Percentiles rank a stretch among this genome's conserved stretches.
Conservation (phyloP, 1,139 yeast species). For the Saccharomycopsis phalli region DNA sequence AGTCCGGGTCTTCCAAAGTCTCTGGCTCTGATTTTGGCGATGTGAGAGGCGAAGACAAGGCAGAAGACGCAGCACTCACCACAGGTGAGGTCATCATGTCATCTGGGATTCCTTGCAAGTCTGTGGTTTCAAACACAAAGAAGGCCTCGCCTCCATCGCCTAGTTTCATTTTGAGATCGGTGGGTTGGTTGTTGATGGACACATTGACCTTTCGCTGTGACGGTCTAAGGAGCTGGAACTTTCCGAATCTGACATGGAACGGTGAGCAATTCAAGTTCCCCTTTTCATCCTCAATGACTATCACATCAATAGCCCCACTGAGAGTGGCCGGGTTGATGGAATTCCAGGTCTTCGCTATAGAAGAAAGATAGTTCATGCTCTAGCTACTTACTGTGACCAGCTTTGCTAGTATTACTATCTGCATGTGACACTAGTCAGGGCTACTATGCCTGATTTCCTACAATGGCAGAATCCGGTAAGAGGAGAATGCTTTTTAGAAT, state of each 20-base stretch:
- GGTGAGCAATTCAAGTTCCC: slow-evolving; percentile 87
- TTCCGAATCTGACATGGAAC: slow-evolving; percentile 93
- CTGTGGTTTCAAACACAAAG: slow-evolving; percentile 83
- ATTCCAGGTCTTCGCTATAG: slow-evolving; percentile 77
- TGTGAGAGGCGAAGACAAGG: slow-evolving; percentile 41
- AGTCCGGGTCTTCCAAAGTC: slow-evolving; percentile 15
- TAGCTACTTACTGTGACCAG: too few species aligned
- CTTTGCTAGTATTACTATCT: too few species aligned
- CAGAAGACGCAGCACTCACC: slow-evolving; percentile 68
- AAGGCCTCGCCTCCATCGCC: slow-evolving; percentile 99
- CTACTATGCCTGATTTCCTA: background rate
- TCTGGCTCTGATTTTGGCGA: slow-evolving; percentile 19
- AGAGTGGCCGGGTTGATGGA: slow-evolving; percentile 93
- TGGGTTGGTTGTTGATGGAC: slow-evolving; percentile 70
- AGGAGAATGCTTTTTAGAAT: background rate
- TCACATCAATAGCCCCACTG: slow-evolving; percentile 95
- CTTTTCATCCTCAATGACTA: slow-evolving; percentile 88
- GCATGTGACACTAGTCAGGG: too few species aligned
- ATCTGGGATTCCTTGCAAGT: slow-evolving; percentile 53
- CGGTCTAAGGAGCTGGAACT: slow-evolving; percentile 87
- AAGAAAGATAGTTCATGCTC: slow-evolving; percentile 20
- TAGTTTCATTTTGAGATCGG: slow-evolving; percentile 87
- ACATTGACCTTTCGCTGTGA: slow-evolving; percentile 91
- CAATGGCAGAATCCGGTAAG: background rate
- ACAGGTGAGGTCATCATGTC: slow-evolving; percentile 89